A percentile compares a stretch with the other conserved stretches of the same genome.
These are phyloP conservation scores for Fraxinus velutina DNA, from an alignment of 305 asterid genomes.

Conservation along the genomic window DNA sequence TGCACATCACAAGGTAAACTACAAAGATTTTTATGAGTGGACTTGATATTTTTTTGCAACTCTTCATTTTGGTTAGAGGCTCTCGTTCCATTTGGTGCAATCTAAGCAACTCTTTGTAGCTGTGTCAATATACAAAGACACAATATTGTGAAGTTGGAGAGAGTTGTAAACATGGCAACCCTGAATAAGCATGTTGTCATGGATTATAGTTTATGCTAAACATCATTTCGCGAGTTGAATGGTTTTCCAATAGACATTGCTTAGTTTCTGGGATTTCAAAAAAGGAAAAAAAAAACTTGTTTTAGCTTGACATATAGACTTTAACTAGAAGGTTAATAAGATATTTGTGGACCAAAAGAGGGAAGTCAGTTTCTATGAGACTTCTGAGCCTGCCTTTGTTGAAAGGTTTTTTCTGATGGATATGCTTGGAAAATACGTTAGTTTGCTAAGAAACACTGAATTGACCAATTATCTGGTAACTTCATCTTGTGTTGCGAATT, in stretches of 20 bases:
- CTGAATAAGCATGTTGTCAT: background rate
- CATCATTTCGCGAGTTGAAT: background rate
- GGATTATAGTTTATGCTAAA: background rate
- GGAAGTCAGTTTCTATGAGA: background rate
- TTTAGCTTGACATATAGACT: background rate
- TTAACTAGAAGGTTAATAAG: background rate
- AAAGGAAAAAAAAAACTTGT: background rate
- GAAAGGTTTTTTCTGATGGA: background rate
- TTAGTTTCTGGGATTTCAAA: background rate
- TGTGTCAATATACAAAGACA: background rate
- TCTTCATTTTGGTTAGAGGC: background rate
- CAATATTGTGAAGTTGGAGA: background rate
- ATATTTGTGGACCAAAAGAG: background rate
- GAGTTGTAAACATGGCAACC: background rate
- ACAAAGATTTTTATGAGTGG: background rate
- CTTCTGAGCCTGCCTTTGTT: background rate
- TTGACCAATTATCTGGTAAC: background rate
- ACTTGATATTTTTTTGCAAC: background rate
- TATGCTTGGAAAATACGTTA: background rate
- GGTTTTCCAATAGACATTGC: background rate
- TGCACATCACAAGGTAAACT: constrained; percentile 90
- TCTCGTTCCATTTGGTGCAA: background rate
- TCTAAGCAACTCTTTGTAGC: background rate
- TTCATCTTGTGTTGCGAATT: background rate
- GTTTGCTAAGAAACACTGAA: background rate